Evolutionary conservation across 2,329 filamentous ascomycete genomes (phyloP).

Genomic region (Talaromyces sp.): DNA sequence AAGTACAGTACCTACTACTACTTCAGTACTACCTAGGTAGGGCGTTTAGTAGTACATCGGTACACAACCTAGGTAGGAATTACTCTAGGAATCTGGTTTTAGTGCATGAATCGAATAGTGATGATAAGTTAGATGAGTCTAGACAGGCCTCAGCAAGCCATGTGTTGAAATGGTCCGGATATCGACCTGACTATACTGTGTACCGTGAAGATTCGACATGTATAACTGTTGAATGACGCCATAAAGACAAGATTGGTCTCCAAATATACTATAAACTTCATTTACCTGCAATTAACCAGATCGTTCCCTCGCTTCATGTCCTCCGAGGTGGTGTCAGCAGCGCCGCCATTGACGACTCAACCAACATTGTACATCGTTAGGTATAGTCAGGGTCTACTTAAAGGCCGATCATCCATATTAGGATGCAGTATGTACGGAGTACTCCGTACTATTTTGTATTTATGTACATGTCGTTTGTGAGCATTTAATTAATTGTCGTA

Average conservation of each 20-base stretch:
- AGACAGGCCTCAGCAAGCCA: background rate
- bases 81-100: background rate
- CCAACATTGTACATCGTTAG: no score
- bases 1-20: background rate
- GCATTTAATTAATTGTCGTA: background rate
- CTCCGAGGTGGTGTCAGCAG: background rate
- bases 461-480: background rate
- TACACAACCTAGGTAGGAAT: background rate
- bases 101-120: background rate
- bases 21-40: background rate
- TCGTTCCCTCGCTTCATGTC: background rate
- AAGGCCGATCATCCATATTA: background rate
- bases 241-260: background rate
- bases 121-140: background rate
- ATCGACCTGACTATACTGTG: background rate
- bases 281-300: background rate
- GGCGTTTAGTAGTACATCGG: background rate
- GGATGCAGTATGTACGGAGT: background rate
- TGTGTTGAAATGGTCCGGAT: background rate
- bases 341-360: background rate
- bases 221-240: background rate
- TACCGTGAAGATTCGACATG: background rate
- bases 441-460: background rate
- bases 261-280: background rate
- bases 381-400: background rate